Evolutionary conservation across 257 asterid species (phyloP).

Genomic region (Solanum ossicruentum): DNA sequence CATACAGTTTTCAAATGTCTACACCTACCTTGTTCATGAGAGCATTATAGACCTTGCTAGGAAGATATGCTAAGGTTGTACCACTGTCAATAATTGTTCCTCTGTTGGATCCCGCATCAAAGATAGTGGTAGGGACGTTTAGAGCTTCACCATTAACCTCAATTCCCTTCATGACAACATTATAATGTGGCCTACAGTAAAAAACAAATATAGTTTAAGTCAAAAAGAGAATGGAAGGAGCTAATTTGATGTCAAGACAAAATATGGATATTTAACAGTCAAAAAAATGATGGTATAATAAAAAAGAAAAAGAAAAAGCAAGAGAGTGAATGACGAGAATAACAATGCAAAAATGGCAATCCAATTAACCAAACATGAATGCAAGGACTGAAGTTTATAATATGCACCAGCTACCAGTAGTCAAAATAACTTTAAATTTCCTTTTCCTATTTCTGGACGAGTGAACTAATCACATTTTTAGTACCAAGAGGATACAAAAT

Average conservation of each 20-base stretch:
- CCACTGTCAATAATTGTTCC: slow-evolving; percentile 55
- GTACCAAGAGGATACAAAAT: neutral
- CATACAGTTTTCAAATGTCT: neutral
- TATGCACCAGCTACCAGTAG: neutral
- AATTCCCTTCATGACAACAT: slow-evolving; percentile 37
- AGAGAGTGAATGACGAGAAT: neutral
- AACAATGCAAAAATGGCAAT: neutral
- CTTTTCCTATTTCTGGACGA: neutral
- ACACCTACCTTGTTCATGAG: slow-evolving; percentile 26
- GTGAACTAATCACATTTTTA: neutral
- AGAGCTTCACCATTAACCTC: slow-evolving; percentile 38
- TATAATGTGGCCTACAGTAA: slow-evolving; percentile 43
- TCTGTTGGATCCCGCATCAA: slow-evolving; percentile 22
- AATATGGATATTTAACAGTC: neutral
- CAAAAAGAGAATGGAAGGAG: neutral
- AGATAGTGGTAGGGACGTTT: slow-evolving; percentile 23
- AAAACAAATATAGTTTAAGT: neutral
- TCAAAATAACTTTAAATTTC: neutral
- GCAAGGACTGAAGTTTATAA: neutral
- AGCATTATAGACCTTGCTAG: slow-evolving; percentile 27
- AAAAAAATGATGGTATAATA: neutral
- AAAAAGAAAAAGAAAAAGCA: neutral
- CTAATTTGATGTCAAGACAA: neutral
- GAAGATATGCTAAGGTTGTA: slow-evolving; percentile 61
- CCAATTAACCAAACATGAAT: neutral